These are phyloP conservation scores for Exophiala calicioides DNA, from an alignment of 2,329 filamentous ascomycete genomes.

Conservation along the genomic window DNA sequence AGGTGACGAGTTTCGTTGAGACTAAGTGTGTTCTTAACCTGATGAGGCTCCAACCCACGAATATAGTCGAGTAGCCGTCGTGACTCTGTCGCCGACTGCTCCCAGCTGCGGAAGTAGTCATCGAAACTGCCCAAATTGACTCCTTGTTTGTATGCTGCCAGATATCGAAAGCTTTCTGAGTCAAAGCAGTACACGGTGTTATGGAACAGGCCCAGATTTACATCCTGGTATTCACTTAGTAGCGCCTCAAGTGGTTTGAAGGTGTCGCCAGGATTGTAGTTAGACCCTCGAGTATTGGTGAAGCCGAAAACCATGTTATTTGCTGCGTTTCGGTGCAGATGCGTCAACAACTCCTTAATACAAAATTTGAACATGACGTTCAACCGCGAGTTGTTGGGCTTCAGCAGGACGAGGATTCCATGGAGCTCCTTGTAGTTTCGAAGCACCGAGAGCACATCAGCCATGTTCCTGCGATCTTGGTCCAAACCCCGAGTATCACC, in stretches of 20 bases:
- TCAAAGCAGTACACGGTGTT: slow-evolving; percentile 46
- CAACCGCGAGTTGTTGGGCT: slow-evolving; percentile 43
- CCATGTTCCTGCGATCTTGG: slow-evolving; percentile 44
- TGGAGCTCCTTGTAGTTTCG: slow-evolving; percentile 41
- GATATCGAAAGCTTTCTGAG: slow-evolving; percentile 47
- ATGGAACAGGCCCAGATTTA: slow-evolving; percentile 36
- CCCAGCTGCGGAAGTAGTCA: slow-evolving; percentile 42
- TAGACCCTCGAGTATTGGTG: slow-evolving; percentile 46
- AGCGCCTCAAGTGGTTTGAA: slow-evolving; percentile 39
- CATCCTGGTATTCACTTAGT: slow-evolving; percentile 34
- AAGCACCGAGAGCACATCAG: slow-evolving; percentile 41
- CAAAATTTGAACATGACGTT: slow-evolving; percentile 44
- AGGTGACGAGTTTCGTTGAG: slow-evolving; percentile 42
- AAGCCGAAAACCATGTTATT: slow-evolving; percentile 48
- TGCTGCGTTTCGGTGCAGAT: slow-evolving; percentile 42
- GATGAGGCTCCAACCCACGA: slow-evolving; percentile 34
- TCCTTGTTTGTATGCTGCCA: slow-evolving; percentile 41
- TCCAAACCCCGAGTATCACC: slow-evolving; percentile 44
- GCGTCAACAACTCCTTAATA: slow-evolving; percentile 43
- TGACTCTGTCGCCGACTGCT: slow-evolving; percentile 38
- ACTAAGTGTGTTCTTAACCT: slow-evolving; percentile 41
- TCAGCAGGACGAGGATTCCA: slow-evolving; percentile 47
- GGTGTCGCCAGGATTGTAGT: slow-evolving; percentile 46
- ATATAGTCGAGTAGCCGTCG: slow-evolving; percentile 38
- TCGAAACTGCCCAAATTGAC: slow-evolving; percentile 36